Evolutionary conservation across 805 yeast genomes (phyloP), one percentile per base, ranked within the genome.

Genomic region (Starmera caribaea): DNA sequence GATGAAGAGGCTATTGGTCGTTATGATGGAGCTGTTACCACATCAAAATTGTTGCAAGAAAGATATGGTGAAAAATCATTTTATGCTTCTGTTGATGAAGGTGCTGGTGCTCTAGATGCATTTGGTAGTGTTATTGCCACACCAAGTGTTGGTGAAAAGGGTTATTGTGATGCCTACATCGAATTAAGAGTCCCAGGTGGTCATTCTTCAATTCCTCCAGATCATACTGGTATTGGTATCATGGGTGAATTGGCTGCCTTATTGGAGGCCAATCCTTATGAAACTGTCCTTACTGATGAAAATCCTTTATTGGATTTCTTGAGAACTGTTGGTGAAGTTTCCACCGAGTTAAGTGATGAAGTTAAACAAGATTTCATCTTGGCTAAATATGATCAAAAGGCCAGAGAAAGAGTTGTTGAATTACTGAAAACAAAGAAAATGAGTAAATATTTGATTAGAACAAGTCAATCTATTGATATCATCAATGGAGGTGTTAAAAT

Each of bases 181-280:
- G 62, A 64, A 8, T 58, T 81, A 34, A 58, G 60, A 24, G 76
- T 81, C 28, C 73, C 74, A 10, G 92, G 92, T 29, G 94, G 94
- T 7, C 92, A 83, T 53, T 76, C 89, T 1, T 79, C 88, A 6
- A 56, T 68, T 16, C 90, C 94, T 5, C 89, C 88, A 1, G 81
- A 75, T 37, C 92, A 84, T 53, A 82, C 92, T 5, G 71, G 82
- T 2, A 82, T 86, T 59, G 95, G 92, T 11, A 70, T 85, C 30
- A 64, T 79, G 38, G 67, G 86, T 3, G 76, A 80, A 41, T 62
- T 84, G 40, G 65, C 79, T 10, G 57, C 64, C 9, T 47, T 56
- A 14, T 62, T 85, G 32, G 95, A 87, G 56, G 55, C 58, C 10
- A 69, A 73, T 43, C 80, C 79, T 8, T 61, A 53, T 39, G 44